These are phyloP conservation scores for Rhizomucor miehei DNA, from an alignment of 371 early-diverging fungal species.

Conservation along the genomic window DNA sequence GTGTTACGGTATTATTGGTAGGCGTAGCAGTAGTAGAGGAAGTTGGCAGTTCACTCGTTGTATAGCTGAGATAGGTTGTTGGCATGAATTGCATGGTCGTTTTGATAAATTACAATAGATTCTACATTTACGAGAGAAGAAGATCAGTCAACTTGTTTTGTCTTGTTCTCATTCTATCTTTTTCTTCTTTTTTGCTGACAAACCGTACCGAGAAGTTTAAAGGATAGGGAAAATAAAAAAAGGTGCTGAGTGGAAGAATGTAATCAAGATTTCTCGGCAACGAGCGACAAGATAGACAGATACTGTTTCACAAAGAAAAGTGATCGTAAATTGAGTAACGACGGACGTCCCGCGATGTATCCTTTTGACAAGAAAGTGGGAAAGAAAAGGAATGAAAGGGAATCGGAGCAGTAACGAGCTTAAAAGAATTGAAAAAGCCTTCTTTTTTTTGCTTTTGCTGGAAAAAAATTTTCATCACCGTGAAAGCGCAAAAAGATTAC, in stretches of 20 bases:
- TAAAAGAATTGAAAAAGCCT: neutral
- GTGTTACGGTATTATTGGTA: neutral
- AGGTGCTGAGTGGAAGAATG: too few species aligned
- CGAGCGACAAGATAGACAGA: too few species aligned
- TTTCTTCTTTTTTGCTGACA: neutral
- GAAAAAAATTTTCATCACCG: neutral
- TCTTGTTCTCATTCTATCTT: neutral
- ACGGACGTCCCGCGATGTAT: too few species aligned
- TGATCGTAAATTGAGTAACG: too few species aligned
- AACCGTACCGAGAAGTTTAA: too few species aligned
- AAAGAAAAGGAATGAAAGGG: constrained; percentile 3
- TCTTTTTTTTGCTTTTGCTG: neutral
- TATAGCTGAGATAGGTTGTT: constrained; percentile 9
- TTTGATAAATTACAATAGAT: neutral
- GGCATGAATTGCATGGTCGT: constrained; percentile 14
- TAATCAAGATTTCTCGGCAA: too few species aligned
- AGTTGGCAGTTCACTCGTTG: constrained; percentile 3
- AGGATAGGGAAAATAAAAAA: too few species aligned
- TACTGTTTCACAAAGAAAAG: too few species aligned
- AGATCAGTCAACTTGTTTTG: neutral
- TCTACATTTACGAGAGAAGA: neutral
- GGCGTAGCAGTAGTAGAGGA: neutral
- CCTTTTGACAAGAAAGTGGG: neutral
- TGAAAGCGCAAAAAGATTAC: constrained; percentile 1
- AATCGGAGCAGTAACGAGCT: constrained; percentile 2